Conservation (phyloP, 169 alveolate species). For the Haemoproteus tartakovskyi region DNA sequence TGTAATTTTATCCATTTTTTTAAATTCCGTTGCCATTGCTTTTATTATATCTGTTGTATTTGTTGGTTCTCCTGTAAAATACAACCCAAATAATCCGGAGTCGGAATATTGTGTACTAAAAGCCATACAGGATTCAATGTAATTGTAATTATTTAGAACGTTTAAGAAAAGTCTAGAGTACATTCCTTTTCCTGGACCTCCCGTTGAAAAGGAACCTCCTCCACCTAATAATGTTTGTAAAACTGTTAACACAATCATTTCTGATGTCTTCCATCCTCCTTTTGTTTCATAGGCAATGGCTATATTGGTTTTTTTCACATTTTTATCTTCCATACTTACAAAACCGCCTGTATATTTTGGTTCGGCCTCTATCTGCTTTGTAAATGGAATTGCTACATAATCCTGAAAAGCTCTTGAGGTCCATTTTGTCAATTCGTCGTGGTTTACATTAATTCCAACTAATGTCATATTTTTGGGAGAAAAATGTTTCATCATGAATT, state of each 20-base stretch:
- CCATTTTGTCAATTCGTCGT: slow-evolving; percentile 83
- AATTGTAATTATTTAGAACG: slow-evolving; percentile 82
- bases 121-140: slow-evolving; percentile 89
- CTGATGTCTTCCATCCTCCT: slow-evolving; percentile 81
- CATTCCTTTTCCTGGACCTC: slow-evolving; percentile 94
- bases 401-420: slow-evolving; percentile 85
- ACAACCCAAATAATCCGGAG: slow-evolving; percentile 87
- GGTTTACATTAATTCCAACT: slow-evolving; percentile 83
- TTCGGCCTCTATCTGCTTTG: slow-evolving; percentile 51
- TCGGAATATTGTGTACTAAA: slow-evolving; percentile 87
- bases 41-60: slow-evolving; percentile 74
- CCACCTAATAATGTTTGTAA: slow-evolving; percentile 89
- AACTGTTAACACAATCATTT: slow-evolving; percentile 78
- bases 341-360: slow-evolving; percentile 90
- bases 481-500: slow-evolving; percentile 83
- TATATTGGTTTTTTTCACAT: slow-evolving; percentile 78
- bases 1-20: slow-evolving; percentile 71
- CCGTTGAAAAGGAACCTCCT: slow-evolving; percentile 89
- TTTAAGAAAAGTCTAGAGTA: slow-evolving; percentile 83
- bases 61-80: slow-evolving; percentile 79
- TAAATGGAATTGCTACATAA: slow-evolving; percentile 82
- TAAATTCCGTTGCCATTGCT: slow-evolving; percentile 76
- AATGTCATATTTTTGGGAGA: slow-evolving; percentile 82
- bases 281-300: slow-evolving; percentile 83
- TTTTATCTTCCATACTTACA: slow-evolving; percentile 75